These are phyloP conservation scores for Drechslerella dactyloides DNA, from an alignment of 2,329 filamentous ascomycete species.

Conservation along the genomic window DNA sequence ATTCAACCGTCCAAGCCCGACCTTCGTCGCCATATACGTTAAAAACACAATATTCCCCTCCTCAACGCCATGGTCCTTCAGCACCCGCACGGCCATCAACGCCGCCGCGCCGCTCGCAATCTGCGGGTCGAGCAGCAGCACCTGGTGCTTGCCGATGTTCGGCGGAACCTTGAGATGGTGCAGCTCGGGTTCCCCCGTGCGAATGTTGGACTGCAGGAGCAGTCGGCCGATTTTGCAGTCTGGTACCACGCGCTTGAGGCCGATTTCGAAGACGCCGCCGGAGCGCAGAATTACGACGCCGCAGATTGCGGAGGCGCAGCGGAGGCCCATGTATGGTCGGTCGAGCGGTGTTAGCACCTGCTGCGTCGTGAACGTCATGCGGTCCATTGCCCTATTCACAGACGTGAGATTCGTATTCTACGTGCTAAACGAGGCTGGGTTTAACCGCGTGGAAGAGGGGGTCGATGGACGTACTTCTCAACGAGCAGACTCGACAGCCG, in stretches of 20 bases:
- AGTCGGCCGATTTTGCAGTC: conserved; percentile 89
- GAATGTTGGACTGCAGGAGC: conserved; percentile 85
- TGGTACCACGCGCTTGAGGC: conserved; percentile 85
- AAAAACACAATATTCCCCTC: conserved; percentile 88
- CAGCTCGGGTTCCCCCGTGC: conserved; percentile 87
- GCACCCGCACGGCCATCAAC: conserved; percentile 94
- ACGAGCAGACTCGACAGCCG: conserved; percentile 82
- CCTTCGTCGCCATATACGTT: conserved; percentile 84
- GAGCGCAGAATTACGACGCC: conserved; percentile 89
- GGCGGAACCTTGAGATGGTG: conserved; percentile 83
- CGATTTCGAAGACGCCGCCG: conserved; percentile 85
- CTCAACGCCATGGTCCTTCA: conserved; percentile 88
- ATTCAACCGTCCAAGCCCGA: conserved; percentile 82
- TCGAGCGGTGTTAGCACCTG: conserved; percentile 75
- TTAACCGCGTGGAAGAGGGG: neutral
- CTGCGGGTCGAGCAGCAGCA: conserved; percentile 88
- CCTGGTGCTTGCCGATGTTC: conserved; percentile 74
- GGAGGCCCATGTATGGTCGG: conserved; percentile 73
- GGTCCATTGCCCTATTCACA: conserved; percentile 72
- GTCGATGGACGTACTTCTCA: conserved; percentile 65
- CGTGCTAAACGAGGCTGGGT: neutral
- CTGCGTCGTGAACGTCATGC: conserved; percentile 70
- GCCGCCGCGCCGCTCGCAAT: conserved; percentile 87
- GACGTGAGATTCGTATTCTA: neutral
- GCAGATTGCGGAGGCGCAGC: conserved; percentile 74